Conservation (phyloP, 345 rosid species). For the Lepidium sativum region DNA sequence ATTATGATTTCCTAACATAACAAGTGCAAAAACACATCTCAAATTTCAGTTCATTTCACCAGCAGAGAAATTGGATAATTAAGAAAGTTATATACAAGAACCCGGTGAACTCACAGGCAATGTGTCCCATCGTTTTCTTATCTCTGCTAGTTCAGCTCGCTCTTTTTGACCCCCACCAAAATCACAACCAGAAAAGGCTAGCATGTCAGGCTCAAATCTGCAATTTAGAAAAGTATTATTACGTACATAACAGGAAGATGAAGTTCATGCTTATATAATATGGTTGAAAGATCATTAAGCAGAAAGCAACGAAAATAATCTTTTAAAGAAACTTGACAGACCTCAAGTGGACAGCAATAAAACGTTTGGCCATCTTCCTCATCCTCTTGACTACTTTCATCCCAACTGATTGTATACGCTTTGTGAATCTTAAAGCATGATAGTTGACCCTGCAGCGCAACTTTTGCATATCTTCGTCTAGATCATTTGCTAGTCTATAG, state of each 20-base stretch:
- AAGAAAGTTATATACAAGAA: background rate
- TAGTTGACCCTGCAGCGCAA: slow-evolving; percentile 92
- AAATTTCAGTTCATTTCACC: background rate
- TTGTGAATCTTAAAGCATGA: slow-evolving; percentile 83
- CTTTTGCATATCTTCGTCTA: slow-evolving; percentile 82
- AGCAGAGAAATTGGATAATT: background rate
- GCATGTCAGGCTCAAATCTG: slow-evolving; percentile 99
- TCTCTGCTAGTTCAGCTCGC: slow-evolving; percentile 74
- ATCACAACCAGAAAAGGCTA: slow-evolving; percentile 98
- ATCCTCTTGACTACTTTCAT: slow-evolving; percentile 64
- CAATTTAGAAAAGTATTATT: background rate
- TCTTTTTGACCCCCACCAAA: slow-evolving; percentile 99
- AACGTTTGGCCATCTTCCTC: slow-evolving; percentile 71
- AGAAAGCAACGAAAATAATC: background rate
- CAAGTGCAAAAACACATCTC: background rate
- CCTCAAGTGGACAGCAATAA: slow-evolving; percentile 92
- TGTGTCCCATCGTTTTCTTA: slow-evolving; percentile 94
- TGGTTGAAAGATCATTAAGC: background rate
- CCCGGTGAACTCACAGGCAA: slow-evolving; percentile 68
- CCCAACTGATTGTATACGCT: slow-evolving; percentile 73
- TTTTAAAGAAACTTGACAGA: slow-evolving; percentile 18
- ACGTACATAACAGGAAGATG: background rate
- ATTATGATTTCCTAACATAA: background rate
- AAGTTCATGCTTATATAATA: background rate
- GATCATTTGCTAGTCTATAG: slow-evolving; percentile 82